phyloP scores from a whole-genome alignment of 1,284 basidiomycete species.

The Sanguinoderma infundibulare region DNA sequence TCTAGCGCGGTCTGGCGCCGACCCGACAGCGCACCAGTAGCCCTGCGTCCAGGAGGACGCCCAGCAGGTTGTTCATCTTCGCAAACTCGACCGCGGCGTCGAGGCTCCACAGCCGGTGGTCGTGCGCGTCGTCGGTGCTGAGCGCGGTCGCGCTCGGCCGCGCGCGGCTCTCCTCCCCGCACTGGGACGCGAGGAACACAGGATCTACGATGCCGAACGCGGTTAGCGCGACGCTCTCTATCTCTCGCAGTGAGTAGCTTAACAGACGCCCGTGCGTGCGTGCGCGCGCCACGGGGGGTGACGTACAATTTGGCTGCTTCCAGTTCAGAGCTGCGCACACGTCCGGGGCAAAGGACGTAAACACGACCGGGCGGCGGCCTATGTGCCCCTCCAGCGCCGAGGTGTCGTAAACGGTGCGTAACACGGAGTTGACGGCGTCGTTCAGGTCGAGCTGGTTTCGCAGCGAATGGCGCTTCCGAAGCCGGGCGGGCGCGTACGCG shows the following conservation, averaged over 20 bases:
- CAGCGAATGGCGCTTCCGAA: conserved; percentile 48
- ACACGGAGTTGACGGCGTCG: conserved; percentile 79
- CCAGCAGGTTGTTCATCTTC: conserved; percentile 91
- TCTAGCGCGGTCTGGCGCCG: background rate
- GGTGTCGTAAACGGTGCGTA: conserved; percentile 80
- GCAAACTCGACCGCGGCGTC: conserved; percentile 95
- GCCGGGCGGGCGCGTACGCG: conserved; percentile 61
- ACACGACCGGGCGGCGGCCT: conserved; percentile 76
- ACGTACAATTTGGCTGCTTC: conserved; percentile 98
- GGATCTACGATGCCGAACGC: conserved; percentile 66
- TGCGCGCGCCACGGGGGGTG: conserved; percentile 7
- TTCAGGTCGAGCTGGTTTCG: conserved; percentile 73
- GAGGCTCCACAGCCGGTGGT: conserved; percentile 73
- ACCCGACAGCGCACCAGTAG: conserved; percentile 68
- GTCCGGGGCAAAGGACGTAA: conserved; percentile 88
- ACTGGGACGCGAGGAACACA: conserved; percentile 92
- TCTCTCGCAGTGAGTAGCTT: background rate
- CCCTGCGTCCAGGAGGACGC: conserved; percentile 90
- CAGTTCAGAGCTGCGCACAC: conserved; percentile 92
- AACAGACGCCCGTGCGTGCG: background rate
- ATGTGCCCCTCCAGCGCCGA: conserved; percentile 54
- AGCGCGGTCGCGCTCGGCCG: conserved; percentile 46
- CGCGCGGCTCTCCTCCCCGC: conserved; percentile 63
- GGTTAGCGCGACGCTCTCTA: conserved; percentile 5
- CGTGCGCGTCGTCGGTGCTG: conserved; percentile 50